Evolutionary conservation across 257 asterid species (phyloP), one percentile per base, ranked within the genome.

Genomic region (Ehretia macrophylla): DNA sequence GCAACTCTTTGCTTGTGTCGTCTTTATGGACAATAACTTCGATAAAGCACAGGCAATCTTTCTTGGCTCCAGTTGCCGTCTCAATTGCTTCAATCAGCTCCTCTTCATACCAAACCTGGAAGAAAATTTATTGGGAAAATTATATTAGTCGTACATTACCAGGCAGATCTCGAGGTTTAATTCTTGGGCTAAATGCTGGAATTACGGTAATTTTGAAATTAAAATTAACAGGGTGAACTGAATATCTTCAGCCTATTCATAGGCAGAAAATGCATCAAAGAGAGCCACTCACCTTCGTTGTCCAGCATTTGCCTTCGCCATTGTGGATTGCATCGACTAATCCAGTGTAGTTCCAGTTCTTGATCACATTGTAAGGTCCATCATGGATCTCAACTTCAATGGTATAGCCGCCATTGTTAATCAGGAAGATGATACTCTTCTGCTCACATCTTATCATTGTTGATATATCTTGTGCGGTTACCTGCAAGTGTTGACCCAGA

Each of bases 251-350:
- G n/a, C n/a, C n/a, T n/a, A n/a, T n/a, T n/a, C n/a, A n/a, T n/a
- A n/a, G n/a, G n/a, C n/a, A n/a, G n/a, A n/a, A n/a, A n/a, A n/a
- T n/a, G n/a, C n/a, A n/a, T n/a, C n/a, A n/a, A n/a, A n/a, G 35
- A 6, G 35, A 27, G 4, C 35, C n/a, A 42, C 64, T 78, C 55
- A 81, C 96, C 89, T 86, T 88, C 1, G 95, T 21, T 3, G 97
- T 88, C 95, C 95, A 88, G 83, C 95, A 88, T 37, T 84, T 83
- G 70, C 97, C 97, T 63, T 82, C 89, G 17, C 88, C 87, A 10
- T 86, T 88, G 64, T 85, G 82, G 69, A 88, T 82, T 1, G 95
- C 94, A 18, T 86, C 89, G 8, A 88, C 81, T 55, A 88, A 56
- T n/a, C 69, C 91, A 4, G 89, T 84, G 76, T 88, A 88, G 23